phyloP scores from a whole-genome alignment of 768 basidiomycete species.

The Leccinum subgranulosum region DNA sequence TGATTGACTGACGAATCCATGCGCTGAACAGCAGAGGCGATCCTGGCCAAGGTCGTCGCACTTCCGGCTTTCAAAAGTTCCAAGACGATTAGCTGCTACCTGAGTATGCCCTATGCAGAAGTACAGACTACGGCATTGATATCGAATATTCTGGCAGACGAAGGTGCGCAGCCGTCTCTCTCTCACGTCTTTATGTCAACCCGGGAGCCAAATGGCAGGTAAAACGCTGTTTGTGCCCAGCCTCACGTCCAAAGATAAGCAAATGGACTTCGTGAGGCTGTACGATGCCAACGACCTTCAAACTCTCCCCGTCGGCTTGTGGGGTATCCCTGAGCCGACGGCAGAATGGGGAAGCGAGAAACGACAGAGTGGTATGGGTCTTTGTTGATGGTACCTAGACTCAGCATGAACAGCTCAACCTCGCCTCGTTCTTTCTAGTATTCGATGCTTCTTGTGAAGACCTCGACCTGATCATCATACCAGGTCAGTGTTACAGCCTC shows the following conservation, averaged over 20 bases:
- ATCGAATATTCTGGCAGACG: slow-evolving; percentile 45
- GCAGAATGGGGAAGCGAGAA: slow-evolving; percentile 38
- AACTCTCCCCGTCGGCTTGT: slow-evolving; percentile 55
- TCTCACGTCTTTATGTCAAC: neutral
- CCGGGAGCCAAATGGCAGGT: slow-evolving; percentile 34
- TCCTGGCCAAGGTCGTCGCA: slow-evolving; percentile 46
- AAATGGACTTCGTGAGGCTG: slow-evolving; percentile 67
- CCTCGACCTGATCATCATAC: slow-evolving; percentile 65
- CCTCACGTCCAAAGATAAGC: slow-evolving; percentile 41
- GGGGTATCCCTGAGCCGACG: slow-evolving; percentile 75
- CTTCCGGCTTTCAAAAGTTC: slow-evolving; percentile 50
- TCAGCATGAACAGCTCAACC: neutral
- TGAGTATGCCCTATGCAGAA: slow-evolving; percentile 77
- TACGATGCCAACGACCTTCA: slow-evolving; percentile 57
- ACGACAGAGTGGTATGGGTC: slow-evolving; percentile 52
- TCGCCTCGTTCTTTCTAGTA: slow-evolving; percentile 18
- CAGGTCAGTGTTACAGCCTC: slow-evolving; percentile 43
- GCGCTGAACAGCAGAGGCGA: slow-evolving; percentile 25
- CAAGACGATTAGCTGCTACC: slow-evolving; percentile 64
- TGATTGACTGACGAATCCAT: slow-evolving; percentile 4
- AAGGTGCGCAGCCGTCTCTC: slow-evolving; percentile 39
- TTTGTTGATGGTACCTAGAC: slow-evolving; percentile 1
- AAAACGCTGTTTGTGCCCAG: slow-evolving; percentile 72
- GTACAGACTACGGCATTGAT: slow-evolving; percentile 56
- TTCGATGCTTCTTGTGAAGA: slow-evolving; percentile 34